These are phyloP conservation scores for Candida multigemmis DNA, from an alignment of 805 yeast genomes.

Conservation along the genomic window DNA sequence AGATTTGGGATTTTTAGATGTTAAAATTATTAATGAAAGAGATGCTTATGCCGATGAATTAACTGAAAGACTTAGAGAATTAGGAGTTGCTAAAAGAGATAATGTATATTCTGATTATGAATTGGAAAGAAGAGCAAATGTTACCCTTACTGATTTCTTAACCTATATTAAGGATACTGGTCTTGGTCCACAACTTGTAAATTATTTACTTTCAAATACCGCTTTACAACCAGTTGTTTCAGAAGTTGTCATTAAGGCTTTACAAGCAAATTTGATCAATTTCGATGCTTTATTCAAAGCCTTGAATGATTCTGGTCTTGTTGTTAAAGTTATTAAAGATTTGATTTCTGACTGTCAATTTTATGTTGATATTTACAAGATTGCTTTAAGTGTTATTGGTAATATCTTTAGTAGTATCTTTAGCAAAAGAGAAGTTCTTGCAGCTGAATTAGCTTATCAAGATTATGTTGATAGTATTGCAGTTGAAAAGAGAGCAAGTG, in stretches of 20 bases:
- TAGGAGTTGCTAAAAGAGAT: slow-evolving; percentile 18
- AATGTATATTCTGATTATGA: slow-evolving; percentile 10
- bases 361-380: slow-evolving; percentile 28
- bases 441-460: slow-evolving; percentile 2
- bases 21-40: no score
- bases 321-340: slow-evolving; percentile 23
- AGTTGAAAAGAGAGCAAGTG: slow-evolving; percentile 6
- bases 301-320: slow-evolving; percentile 34
- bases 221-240: slow-evolving; percentile 20
- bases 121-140: slow-evolving; percentile 25
- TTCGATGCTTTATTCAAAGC: slow-evolving; percentile 28
- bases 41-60: no score
- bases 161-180: slow-evolving; percentile 24
- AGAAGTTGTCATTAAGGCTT: slow-evolving; percentile 14
- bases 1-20: background rate
- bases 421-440: slow-evolving; percentile 1
- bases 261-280: slow-evolving; percentile 23
- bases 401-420: no score
- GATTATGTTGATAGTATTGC: background rate
- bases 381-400: slow-evolving; percentile 20
- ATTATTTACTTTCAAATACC: slow-evolving; percentile 21
- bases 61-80: background rate
- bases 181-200: slow-evolving; percentile 26
- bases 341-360: slow-evolving; percentile 28
- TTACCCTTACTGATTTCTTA: slow-evolving; percentile 32